Base-by-base conservation (phyloP, 2,329 filamentous ascomycete species). In the Diaporthe sp. region DNA sequence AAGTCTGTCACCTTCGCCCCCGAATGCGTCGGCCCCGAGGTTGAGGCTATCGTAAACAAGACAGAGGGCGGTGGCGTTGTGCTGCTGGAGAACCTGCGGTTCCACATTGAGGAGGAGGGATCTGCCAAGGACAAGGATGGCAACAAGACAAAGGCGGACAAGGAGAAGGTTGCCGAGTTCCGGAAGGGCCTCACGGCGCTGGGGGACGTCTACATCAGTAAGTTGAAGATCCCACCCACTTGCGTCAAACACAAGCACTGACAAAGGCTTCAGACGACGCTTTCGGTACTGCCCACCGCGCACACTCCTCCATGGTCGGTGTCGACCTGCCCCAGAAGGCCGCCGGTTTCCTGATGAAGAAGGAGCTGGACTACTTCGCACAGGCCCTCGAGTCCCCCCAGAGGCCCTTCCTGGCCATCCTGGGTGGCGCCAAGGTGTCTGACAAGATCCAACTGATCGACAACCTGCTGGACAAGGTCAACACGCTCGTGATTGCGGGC, bases 361-460 rank as follows among this genome's bases (percentile, higher is more conserved):
- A 98, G 90, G 97, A 99, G 87, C 94, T 99, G 77, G 97, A 99
- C 84, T 99, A 99, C 92, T 99, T 99, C 83, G 97, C 97, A 78
- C 92, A 98, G 89, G 97, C 95, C 51, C 94, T 99, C 76, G 97
- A 99, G 89, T 92, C 90, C 80, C 97, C 97, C 76, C 90, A 97
- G 88, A 93, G 96, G 73, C 97, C 97, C 76, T 99, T 99, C 94
- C 93, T 99, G 71, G 97, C 97, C 84, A 99, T 99, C 83, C 94
- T 99, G 71, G 97, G 97, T 80, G 97, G 97, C 79, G 95, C 97
- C 84, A 99, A 99, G 91, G 95, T 99, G 79, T 97, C 95, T 58
- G 97, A 99, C 91, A 99, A 99, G 93, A 99, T 99, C 85, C 95
- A 98, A 89, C 91, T 99, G 80, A 98, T 99, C 83, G 96, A 99